These are phyloP conservation scores for Vachellia pachyceras DNA, from an alignment of 306 rosid species.

Conservation along the genomic window DNA sequence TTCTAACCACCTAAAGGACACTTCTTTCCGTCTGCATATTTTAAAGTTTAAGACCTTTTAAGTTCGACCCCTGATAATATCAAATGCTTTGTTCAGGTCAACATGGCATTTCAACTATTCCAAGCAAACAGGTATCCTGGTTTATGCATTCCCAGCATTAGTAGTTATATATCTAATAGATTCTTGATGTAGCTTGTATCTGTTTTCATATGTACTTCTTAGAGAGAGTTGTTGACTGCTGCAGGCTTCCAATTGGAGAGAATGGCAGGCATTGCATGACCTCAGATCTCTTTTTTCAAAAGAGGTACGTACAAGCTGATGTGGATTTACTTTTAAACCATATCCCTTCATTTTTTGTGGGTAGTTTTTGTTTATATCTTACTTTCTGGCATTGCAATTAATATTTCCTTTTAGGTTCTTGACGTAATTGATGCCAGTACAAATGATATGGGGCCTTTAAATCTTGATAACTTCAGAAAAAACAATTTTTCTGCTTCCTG, in stretches of 20 bases:
- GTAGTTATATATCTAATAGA: slow-evolving; percentile 20
- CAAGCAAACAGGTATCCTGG: slow-evolving; percentile 56
- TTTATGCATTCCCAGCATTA: slow-evolving; percentile 22
- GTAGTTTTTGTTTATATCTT: slow-evolving; percentile 20
- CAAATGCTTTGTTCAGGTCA: slow-evolving; percentile 62
- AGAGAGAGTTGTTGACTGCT: slow-evolving; percentile 27
- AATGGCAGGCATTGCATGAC: slow-evolving; percentile 63
- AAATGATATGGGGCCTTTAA: slow-evolving; percentile 80
- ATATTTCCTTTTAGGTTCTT: slow-evolving; percentile 63
- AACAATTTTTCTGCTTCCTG: slow-evolving; percentile 83
- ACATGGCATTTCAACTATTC: slow-evolving; percentile 41
- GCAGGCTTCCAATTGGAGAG: slow-evolving; percentile 78
- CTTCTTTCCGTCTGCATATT: slow-evolving; percentile 9
- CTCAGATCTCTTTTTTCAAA: slow-evolving; percentile 72
- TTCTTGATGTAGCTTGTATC: not conserved
- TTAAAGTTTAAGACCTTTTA: not conserved
- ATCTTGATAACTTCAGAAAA: slow-evolving; percentile 79
- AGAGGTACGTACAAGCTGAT: slow-evolving; percentile 66
- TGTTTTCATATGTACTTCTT: slow-evolving; percentile 29
- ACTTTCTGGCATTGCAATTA: slow-evolving; percentile 34
- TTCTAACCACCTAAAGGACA: not conserved
- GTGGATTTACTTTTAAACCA: slow-evolving; percentile 5
- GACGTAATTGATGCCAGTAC: slow-evolving; percentile 78
- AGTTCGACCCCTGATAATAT: slow-evolving; percentile 17
- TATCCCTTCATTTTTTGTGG: slow-evolving; percentile 5